Conservation (phyloP, 2,329 filamentous ascomycete species). For the Thelonectria olida region DNA sequence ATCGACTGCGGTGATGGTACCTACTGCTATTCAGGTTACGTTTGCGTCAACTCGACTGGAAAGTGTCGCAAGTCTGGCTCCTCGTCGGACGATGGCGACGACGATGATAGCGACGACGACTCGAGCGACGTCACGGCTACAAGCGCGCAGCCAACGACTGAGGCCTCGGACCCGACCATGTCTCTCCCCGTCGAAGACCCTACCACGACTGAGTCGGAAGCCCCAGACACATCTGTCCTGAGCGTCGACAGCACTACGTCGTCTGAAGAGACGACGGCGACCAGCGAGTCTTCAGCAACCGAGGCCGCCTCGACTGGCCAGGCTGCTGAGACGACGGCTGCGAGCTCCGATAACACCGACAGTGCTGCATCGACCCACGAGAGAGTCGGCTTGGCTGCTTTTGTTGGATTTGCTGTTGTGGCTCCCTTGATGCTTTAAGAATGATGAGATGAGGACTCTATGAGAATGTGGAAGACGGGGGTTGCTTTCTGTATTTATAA, state of each 20-base stretch:
- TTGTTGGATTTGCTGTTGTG: not conserved
- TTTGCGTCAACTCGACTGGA: not conserved
- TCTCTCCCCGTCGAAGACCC: not conserved
- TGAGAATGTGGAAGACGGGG: not conserved
- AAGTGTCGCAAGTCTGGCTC: not conserved
- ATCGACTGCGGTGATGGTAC: constrained; percentile 6
- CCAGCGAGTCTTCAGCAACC: not conserved
- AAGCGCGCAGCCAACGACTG: not conserved
- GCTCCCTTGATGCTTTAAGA: not conserved
- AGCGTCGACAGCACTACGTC: not conserved
- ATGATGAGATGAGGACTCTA: not conserved
- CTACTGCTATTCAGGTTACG: constrained; percentile 8
- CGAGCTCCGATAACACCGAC: not conserved
- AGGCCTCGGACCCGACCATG: not conserved
- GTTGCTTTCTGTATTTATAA: not conserved
- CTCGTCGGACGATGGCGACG: not conserved
- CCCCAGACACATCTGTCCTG: not conserved
- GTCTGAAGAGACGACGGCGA: not conserved
- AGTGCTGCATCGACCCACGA: not conserved
- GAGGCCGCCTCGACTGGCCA: not conserved
- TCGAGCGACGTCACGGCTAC: not conserved
- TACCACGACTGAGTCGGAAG: not conserved
- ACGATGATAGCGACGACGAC: not conserved
- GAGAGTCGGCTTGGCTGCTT: not conserved
- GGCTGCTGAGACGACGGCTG: not conserved